Base-by-base conservation (phyloP, 163 green algal genomes). In the Volvox carteri region DNA sequence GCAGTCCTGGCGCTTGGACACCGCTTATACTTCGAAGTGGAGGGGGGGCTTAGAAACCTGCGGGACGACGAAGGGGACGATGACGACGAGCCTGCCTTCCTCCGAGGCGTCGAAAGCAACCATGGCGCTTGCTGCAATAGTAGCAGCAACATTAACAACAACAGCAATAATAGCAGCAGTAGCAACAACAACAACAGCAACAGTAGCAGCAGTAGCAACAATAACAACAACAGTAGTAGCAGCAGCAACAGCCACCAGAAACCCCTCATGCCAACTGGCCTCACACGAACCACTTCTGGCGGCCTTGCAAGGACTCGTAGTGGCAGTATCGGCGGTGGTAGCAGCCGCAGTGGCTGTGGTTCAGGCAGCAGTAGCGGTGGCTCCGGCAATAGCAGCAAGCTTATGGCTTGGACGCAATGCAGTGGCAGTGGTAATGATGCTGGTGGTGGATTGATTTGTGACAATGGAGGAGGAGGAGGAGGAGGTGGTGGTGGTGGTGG, bases 1-100 rank as follows among this genome's bases (percentile, higher is more conserved):
- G 68, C 68, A 9, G 68, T 77, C 12, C 2, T 77, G 14, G 68
- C 68, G 37, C 68, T 52, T 9, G 68, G 68, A 4, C 68, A 77
- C 37, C 68, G 68, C 68, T 35, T 77, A 14, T 77, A 77, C 68
- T 77, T 77, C 68, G 68, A 77, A 52, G 37, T 77, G 11, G 35
- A 77, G 18, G 68, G 68, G 21, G 37, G 6, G 68, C 39, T 77
- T 4, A 35, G 68, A 33, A 18, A 7, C 68, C 33, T 77, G n/a
- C 9, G 37, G 5, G 68, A 54, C 37, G 37, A 30, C 4, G 68
- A 77, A 11, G 68, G 11, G 35, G 58, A 68, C 14, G 58, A 68
- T 6, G 58, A 30, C 23, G 14, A 68, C 14, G 58, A 68, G 58
- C 58, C 60, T 28, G 30, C 6, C 62, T 74, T 74, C 62, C 62